A percentile compares a stretch with the other conserved stretches of the same genome.
Conservation (phyloP, 2,329 filamentous ascomycete genomes). For the Colletotrichum eremochloae region DNA sequence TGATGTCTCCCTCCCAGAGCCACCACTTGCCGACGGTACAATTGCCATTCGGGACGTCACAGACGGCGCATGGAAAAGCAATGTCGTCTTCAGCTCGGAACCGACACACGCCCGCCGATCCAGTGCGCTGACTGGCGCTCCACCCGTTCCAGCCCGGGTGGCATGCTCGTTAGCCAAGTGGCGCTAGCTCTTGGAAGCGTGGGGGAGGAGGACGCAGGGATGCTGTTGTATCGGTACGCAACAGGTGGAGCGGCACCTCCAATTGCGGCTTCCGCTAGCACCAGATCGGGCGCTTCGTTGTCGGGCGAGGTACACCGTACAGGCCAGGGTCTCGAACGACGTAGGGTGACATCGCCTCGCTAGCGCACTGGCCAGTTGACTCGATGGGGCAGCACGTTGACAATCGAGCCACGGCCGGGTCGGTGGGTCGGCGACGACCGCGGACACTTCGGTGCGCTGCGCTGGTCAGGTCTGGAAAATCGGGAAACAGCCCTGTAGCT, state of each 20-base stretch:
- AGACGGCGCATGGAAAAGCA: not conserved
- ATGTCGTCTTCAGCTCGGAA: constrained; percentile 1
- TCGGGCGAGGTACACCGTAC: not conserved
- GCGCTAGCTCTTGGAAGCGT: not conserved
- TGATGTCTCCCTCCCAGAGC: not conserved
- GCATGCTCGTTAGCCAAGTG: not conserved
- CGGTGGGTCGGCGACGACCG: not conserved
- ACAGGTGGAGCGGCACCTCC: not conserved
- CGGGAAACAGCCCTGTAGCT: too few species aligned
- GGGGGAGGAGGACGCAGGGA: not conserved
- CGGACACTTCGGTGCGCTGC: not conserved
- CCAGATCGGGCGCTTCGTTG: not conserved
- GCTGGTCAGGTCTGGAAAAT: too few species aligned
- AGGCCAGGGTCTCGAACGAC: constrained; percentile 1
- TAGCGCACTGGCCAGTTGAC: not conserved
- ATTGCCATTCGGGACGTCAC: not conserved
- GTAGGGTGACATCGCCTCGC: not conserved
- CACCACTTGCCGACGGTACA: not conserved
- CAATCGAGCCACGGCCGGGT: not conserved
- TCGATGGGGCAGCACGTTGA: not conserved
- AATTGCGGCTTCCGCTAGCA: not conserved
- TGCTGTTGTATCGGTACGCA: not conserved
- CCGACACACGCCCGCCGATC: not conserved
- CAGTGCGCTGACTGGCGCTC: not conserved
- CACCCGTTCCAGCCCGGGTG: not conserved